phyloP scores from a whole-genome alignment of 139 green algal species.

The Diplosphaera chodatii region DNA sequence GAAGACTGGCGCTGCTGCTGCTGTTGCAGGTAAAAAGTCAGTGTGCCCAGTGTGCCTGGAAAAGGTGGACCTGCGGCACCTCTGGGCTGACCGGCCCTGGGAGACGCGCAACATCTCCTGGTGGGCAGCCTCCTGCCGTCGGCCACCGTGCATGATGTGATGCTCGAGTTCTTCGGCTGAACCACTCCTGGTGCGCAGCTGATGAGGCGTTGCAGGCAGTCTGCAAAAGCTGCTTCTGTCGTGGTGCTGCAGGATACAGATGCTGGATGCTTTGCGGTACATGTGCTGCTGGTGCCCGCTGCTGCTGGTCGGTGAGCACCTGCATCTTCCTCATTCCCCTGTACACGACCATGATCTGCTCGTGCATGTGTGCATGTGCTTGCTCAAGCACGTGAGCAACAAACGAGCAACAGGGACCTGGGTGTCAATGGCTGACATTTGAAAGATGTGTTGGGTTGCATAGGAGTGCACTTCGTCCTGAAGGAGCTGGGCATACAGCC shows the following conservation, averaged over 20 bases:
- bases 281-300: slow-evolving; percentile 69
- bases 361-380: too few relatives aligned
- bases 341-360: neutral
- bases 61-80: slow-evolving; percentile 60
- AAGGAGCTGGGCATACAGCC: slow-evolving; percentile 30
- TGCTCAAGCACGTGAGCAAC: neutral
- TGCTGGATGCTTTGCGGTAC: slow-evolving; percentile 72
- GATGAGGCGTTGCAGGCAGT: too few relatives aligned
- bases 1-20: too few relatives aligned
- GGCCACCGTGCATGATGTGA: neutral
- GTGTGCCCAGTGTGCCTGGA: slow-evolving; percentile 67
- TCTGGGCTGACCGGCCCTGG: slow-evolving; percentile 62
- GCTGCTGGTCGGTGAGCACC: slow-evolving; percentile 29
- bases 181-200: slow-evolving; percentile 51
- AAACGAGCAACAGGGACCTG: too few relatives aligned
- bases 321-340: neutral
- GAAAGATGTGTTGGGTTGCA: neutral
- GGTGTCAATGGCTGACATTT: neutral
- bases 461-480: slow-evolving; percentile 41
- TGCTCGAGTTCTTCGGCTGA: too few relatives aligned
- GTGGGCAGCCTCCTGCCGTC: slow-evolving; percentile 14
- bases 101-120: slow-evolving; percentile 64
- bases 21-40: slow-evolving; percentile 70
- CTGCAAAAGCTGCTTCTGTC: too few relatives aligned
- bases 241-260: slow-evolving; percentile 50